These are phyloP conservation scores for Pythium angustatum DNA, from an alignment of 352 stramenopile species.

Conservation along the genomic window DNA sequence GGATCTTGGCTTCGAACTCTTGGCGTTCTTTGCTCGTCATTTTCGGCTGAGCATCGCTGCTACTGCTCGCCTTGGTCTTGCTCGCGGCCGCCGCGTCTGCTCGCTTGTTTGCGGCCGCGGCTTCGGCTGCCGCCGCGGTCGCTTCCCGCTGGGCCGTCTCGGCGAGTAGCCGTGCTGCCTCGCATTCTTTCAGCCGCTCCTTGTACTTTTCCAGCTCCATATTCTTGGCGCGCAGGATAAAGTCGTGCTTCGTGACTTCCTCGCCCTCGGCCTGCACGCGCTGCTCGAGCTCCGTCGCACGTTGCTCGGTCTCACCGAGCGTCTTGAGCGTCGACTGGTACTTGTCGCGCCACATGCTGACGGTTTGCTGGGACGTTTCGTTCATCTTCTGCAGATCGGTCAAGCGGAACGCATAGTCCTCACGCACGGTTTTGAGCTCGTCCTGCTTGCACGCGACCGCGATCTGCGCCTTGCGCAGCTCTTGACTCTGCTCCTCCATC, in stretches of 20 bases:
- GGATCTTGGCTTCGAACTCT: conserved; percentile 42
- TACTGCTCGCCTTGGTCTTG: conserved; percentile 17
- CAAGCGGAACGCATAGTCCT: conserved; percentile 38
- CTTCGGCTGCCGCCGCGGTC: conserved; percentile 30
- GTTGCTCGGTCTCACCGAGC: conserved; percentile 33
- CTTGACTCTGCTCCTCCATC: conserved; percentile 58
- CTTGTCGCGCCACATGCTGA: conserved; percentile 54
- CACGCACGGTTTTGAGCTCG: conserved; percentile 39
- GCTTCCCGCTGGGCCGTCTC: conserved; percentile 36
- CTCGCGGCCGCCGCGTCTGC: conserved; percentile 8
- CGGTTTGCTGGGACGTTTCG: conserved; percentile 47
- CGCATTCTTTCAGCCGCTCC: conserved; percentile 54
- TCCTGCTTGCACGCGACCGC: conserved; percentile 41
- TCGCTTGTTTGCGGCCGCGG: conserved; percentile 29
- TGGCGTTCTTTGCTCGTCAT: conserved; percentile 36
- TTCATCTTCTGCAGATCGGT: conserved; percentile 37
- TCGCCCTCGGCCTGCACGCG: conserved; percentile 42
- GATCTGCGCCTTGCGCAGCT: conserved; percentile 55
- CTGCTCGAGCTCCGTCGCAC: conserved; percentile 47
- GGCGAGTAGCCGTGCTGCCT: conserved; percentile 36
- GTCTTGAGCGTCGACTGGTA: conserved; percentile 45
- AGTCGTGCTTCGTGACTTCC: conserved; percentile 64
- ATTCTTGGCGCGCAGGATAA: conserved; percentile 52
- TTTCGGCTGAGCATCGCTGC: conserved; percentile 26
- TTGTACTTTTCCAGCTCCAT: conserved; percentile 49